Percentiles rank a stretch among this genome's conserved stretches.
Evolutionary conservation across 331 rosid species (phyloP).

Genomic region (Quercus tomentella): DNA sequence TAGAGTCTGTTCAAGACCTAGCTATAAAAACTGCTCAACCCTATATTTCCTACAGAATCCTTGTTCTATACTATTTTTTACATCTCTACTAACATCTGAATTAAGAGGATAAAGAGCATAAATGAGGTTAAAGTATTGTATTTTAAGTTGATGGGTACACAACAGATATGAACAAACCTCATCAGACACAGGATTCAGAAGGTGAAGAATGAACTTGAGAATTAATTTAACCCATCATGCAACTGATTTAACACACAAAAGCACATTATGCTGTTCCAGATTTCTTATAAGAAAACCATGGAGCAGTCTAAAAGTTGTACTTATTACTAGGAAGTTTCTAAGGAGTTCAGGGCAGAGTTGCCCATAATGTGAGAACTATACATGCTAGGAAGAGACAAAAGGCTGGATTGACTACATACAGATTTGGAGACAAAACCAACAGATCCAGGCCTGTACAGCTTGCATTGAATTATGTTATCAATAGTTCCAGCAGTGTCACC

Average conservation of each 20-base stretch:
- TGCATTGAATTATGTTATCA: slow-evolving; percentile 89
- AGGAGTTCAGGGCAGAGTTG: neutral
- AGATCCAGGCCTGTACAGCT: slow-evolving; percentile 99
- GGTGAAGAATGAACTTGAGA: neutral
- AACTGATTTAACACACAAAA: neutral
- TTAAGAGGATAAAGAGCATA: neutral
- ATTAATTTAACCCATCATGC: neutral
- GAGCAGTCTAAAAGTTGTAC: neutral
- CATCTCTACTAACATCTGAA: neutral
- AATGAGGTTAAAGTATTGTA: neutral
- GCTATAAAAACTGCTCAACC: neutral
- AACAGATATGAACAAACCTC: neutral
- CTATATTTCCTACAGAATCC: neutral
- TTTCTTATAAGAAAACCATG: neutral
- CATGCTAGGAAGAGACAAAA: slow-evolving; percentile 11
- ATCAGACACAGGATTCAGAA: neutral
- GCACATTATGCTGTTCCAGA: neutral
- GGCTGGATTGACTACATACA: slow-evolving; percentile 43
- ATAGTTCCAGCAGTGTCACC: slow-evolving; percentile 99
- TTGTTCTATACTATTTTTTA: neutral
- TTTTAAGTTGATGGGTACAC: neutral
- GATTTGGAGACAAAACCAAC: slow-evolving; percentile 99
- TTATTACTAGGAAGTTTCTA: neutral
- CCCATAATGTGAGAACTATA: slow-evolving; percentile 6
- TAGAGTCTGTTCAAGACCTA: neutral